Evolutionary conservation across 495 filamentous ascomycete species (phyloP), one percentile per base, ranked within the genome.

Genomic region (Neurospora sp.): DNA sequence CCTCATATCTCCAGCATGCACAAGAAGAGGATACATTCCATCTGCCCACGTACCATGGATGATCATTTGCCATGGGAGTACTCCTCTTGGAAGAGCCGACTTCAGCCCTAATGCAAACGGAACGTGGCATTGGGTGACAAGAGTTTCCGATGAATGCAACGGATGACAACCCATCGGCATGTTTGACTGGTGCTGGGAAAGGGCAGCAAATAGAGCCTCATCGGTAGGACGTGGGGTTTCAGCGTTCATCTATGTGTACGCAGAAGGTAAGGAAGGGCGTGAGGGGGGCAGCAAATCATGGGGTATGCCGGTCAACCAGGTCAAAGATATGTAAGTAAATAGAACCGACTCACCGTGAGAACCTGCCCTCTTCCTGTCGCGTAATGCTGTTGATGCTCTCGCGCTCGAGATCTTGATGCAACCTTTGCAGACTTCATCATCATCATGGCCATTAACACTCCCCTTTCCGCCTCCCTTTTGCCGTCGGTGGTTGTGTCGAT

Each of bases 321-420:
- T 18, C 11, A 35, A 0, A 35, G 0, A 65, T 4, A 65, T 65
- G 0, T 5, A 65, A 65, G 53, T 59, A 22, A 31, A 65, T 37
- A 5, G 6, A 31, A 27, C 22, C 4, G 6, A 77, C 78, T 80
- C 68, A 80, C 78, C 73, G 12, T 74, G 69, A 18, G 71, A 71
- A 39, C 71, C 65, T 46, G 69, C 38, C 35, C 70, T 69, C 61
- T 41, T 39, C 41, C 37, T 38, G 39, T 37, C 65, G n/a, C 39
- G 69, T 59, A 61, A 41, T 46, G 42, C 44, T 53, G 72, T 72
- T 44, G 73, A 71, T n/a, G 74, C 77, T 42, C 78, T 73, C 16
- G 78, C 72, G 61, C 72, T 74, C 46, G 69, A 68, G 69, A 81
- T 81, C 68, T 79, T 80, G 71, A 39, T 73, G 71, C 80, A 82